These are phyloP conservation scores for Plasmodium cynomolgi DNA, from an alignment of 169 alveolate species.

Conservation along the genomic window DNA sequence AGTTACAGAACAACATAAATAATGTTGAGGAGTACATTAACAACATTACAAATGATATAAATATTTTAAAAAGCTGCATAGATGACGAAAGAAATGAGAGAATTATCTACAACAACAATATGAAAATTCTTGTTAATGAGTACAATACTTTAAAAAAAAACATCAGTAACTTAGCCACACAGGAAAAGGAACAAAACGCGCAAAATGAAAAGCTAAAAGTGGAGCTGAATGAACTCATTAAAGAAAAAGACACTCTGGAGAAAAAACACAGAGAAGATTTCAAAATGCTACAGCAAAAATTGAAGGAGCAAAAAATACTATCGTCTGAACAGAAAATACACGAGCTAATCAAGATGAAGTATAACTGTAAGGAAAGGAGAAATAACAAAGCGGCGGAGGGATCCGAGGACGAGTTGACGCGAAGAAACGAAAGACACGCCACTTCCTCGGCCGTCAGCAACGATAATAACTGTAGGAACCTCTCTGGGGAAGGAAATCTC, in stretches of 20 bases:
- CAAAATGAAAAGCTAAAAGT: constrained; percentile 31
- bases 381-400: constrained; percentile 5
- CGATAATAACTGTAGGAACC: background rate
- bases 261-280: constrained; percentile 74
- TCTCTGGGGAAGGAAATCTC: background rate
- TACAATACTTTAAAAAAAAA: constrained; percentile 62
- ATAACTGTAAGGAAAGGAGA: constrained; percentile 33
- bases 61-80: constrained; percentile 37
- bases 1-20: constrained; percentile 63
- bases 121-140: constrained; percentile 70
- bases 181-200: constrained; percentile 37
- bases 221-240: constrained; percentile 39
- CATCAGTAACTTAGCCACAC: constrained; percentile 17
- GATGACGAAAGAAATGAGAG: constrained; percentile 75
- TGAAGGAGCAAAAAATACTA: constrained; percentile 69
- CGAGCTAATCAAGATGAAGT: constrained; percentile 25
- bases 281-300: constrained; percentile 67
- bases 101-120: constrained; percentile 61
- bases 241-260: constrained; percentile 69
- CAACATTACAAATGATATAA: constrained; percentile 73
- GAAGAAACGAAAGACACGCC: background rate
- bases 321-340: constrained; percentile 67
- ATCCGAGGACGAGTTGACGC: background rate
- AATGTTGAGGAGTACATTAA: constrained; percentile 64
- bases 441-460: background rate